Conservation (phyloP, 2,329 filamentous ascomycete species). For the Hypoxylon sp. region DNA sequence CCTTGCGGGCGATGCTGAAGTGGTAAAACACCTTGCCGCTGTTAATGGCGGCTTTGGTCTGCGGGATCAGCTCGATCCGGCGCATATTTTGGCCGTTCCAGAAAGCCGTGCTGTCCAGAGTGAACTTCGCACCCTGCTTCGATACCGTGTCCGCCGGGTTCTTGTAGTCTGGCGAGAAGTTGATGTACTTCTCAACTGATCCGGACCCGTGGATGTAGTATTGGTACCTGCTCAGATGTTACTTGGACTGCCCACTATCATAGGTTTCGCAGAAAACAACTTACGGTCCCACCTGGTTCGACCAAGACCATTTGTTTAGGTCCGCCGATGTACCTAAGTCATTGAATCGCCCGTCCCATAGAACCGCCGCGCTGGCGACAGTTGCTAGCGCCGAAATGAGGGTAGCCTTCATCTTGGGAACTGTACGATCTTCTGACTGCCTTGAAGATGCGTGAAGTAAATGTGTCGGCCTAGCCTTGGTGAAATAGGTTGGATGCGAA, state of each 20-base stretch:
- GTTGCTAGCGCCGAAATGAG: slow-evolving; percentile 45
- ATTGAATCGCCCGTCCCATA: slow-evolving; percentile 75
- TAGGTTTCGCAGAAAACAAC: neutral
- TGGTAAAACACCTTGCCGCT: slow-evolving; percentile 78
- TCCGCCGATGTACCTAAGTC: slow-evolving; percentile 65
- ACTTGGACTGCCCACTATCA: neutral
- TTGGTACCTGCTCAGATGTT: slow-evolving; percentile 65
- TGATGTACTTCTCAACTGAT: slow-evolving; percentile 71
- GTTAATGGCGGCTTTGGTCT: slow-evolving; percentile 76
- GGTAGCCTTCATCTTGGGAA: slow-evolving; percentile 46
- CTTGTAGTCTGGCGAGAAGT: slow-evolving; percentile 72
- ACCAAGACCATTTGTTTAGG: slow-evolving; percentile 73
- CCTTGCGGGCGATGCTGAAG: slow-evolving; percentile 75
- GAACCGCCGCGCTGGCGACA: slow-evolving; percentile 60
- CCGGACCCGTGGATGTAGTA: slow-evolving; percentile 81
- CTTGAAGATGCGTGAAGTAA: neutral
- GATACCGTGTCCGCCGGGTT: slow-evolving; percentile 75
- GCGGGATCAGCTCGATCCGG: slow-evolving; percentile 81
- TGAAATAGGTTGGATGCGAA: slow-evolving; percentile 2
- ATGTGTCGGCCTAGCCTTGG: neutral
- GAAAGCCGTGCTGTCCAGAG: slow-evolving; percentile 73
- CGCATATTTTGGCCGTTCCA: slow-evolving; percentile 83
- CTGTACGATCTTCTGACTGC: neutral
- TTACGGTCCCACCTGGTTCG: slow-evolving; percentile 70
- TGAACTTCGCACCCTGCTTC: slow-evolving; percentile 77